A percentile compares a stretch with the other conserved stretches of the same genome.
Conservation (phyloP, 371 early-diverging fungal genomes). For the Capillidium rhysosporum region DNA sequence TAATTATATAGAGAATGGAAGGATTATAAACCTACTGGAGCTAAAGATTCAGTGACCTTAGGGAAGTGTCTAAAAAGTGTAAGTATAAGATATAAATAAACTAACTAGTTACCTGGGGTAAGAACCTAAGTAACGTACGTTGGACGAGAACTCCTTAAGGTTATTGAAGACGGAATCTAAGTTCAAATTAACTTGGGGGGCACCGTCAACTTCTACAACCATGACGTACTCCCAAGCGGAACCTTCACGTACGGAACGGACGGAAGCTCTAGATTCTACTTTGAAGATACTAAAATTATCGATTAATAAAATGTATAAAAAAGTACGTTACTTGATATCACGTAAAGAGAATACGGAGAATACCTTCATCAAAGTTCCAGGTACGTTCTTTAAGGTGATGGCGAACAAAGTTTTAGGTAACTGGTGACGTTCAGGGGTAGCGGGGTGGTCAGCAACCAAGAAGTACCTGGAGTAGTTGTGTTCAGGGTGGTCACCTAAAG, state of each 20-base stretch:
- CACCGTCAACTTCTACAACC: slow-evolving; percentile 7
- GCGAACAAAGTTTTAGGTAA: slow-evolving; percentile 5
- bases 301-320: not conserved
- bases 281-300: not conserved
- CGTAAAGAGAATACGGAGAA: slow-evolving; percentile 3
- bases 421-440: slow-evolving; percentile 1
- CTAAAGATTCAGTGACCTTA: not conserved
- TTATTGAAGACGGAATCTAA: slow-evolving; percentile 1
- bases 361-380: slow-evolving; percentile 1
- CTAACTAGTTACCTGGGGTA: slow-evolving; percentile 6
- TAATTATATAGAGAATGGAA: no score
- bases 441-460: not conserved
- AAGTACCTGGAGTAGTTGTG: slow-evolving; percentile 2
- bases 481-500: not conserved
- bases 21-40: not conserved
- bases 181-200: not conserved
- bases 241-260: not conserved
- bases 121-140: slow-evolving; percentile 2
- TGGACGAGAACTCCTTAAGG: slow-evolving; percentile 1
- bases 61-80: not conserved
- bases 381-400: not conserved
- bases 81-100: not conserved
- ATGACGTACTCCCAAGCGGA: slow-evolving; percentile 7
- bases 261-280: slow-evolving; percentile 6
- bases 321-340: slow-evolving; percentile 5